phyloP scores from a whole-genome alignment of 805 yeast species.

The Candida oleophila region DNA sequence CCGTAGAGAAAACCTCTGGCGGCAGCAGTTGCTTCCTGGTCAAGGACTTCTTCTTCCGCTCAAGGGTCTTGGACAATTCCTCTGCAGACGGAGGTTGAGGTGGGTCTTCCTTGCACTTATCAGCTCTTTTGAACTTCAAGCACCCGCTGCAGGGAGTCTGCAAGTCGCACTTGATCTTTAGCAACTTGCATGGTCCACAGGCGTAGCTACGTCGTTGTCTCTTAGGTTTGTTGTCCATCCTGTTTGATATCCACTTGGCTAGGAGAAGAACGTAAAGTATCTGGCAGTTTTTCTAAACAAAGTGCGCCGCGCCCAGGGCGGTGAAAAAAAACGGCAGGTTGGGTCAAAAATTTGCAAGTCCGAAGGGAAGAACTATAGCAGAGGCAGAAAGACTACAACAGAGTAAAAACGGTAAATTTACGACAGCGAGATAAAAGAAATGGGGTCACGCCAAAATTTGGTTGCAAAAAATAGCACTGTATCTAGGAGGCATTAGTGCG shows the following conservation, averaged over 20 bases:
- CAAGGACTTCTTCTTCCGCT: conserved; percentile 21
- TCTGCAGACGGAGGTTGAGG: conserved; percentile 46
- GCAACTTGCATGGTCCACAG: conserved; percentile 56
- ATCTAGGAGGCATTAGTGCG: no score
- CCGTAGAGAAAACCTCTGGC: background rate
- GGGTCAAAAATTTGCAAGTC: no score
- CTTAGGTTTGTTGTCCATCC: conserved; percentile 17
- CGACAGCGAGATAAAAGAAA: no score
- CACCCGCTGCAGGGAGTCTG: conserved; percentile 49
- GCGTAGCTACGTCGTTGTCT: conserved; percentile 51
- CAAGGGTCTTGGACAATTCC: conserved; percentile 30
- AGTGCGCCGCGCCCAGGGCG: no score
- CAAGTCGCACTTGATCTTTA: conserved; percentile 54
- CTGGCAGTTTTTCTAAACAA: no score
- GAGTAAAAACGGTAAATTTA: no score
- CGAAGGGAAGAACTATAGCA: no score
- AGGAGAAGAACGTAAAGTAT: background rate
- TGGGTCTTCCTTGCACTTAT: conserved; percentile 38
- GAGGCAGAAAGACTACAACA: no score
- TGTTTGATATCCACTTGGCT: background rate
- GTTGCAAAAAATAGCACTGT: no score
- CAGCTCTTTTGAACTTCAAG: conserved; percentile 32
- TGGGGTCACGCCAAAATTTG: no score
- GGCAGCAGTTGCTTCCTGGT: background rate
- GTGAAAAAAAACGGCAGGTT: no score